These are phyloP conservation scores for Camelina neglecta DNA, from an alignment of 345 rosid species.

Conservation along the genomic window DNA sequence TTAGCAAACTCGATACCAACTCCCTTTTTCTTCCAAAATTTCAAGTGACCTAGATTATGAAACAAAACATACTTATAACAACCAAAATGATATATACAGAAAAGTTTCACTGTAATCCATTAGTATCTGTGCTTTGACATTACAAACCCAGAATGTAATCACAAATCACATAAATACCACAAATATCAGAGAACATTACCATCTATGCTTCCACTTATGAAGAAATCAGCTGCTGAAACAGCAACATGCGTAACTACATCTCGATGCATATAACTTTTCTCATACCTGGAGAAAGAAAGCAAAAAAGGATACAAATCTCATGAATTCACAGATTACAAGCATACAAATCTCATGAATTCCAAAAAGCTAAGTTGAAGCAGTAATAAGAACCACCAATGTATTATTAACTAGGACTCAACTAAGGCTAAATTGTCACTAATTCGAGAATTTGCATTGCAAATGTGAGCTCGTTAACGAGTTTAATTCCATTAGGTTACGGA, in stretches of 20 bases:
- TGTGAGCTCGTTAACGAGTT: neutral
- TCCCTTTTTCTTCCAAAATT: conserved; percentile 96
- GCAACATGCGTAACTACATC: conserved; percentile 95
- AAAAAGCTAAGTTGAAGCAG: neutral
- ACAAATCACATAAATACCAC: conserved; percentile 4
- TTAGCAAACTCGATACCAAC: conserved; percentile 93
- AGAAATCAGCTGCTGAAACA: conserved; percentile 89
- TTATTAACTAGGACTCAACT: neutral
- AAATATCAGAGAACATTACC: conserved; percentile 52
- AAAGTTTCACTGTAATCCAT: neutral
- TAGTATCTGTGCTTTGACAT: neutral
- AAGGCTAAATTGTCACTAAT: neutral
- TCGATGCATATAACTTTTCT: conserved; percentile 98
- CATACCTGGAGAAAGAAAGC: conserved; percentile 62
- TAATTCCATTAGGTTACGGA: neutral
- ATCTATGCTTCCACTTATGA: conserved; percentile 88
- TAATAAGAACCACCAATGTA: neutral
- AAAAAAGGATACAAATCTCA: neutral
- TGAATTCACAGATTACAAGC: neutral
- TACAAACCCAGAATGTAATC: conserved; percentile 12
- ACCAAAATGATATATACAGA: neutral
- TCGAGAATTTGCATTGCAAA: neutral
- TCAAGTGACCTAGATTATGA: conserved; percentile 74
- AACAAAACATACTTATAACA: neutral
- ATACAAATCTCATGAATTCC: neutral